These are phyloP conservation scores for Fusarium tanahbumbuense DNA, from an alignment of 2,329 filamentous ascomycete genomes.

Conservation along the genomic window DNA sequence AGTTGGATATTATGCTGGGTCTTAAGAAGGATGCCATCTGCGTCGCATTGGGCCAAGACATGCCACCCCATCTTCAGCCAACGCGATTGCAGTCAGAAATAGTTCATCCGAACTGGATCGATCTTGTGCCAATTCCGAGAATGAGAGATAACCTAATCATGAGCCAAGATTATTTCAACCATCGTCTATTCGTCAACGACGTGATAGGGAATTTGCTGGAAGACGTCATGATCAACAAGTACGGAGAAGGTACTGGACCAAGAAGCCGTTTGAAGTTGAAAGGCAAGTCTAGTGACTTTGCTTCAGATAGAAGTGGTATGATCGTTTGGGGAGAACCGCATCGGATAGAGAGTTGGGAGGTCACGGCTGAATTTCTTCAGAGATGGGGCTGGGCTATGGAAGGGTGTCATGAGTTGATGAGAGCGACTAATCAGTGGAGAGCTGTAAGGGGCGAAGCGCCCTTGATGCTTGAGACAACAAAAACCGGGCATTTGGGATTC, in stretches of 20 bases:
- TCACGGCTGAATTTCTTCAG: constrained; percentile 7
- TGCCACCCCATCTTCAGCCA: constrained; percentile 2
- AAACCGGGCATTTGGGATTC: too few species aligned
- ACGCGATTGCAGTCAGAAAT: neutral
- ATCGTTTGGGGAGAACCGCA: constrained; percentile 11
- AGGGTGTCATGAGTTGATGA: constrained; percentile 11
- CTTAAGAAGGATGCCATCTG: constrained; percentile 11
- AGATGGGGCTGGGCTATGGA: constrained; percentile 15
- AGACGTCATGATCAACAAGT: constrained; percentile 16
- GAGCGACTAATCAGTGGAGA: constrained; percentile 14
- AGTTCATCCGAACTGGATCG: constrained; percentile 10
- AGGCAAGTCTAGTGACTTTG: neutral
- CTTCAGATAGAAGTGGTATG: neutral
- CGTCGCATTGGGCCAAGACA: neutral
- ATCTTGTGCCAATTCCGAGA: neutral
- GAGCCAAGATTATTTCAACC: constrained; percentile 2
- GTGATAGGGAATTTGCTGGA: constrained; percentile 6
- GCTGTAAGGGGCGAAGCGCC: constrained; percentile 1
- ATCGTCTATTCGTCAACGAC: constrained; percentile 1
- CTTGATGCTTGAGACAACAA: neutral
- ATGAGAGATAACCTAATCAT: constrained; percentile 14
- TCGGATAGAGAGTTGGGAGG: constrained; percentile 6
- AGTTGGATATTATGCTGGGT: constrained; percentile 11
- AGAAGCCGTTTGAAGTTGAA: neutral
- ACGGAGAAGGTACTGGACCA: constrained; percentile 4